phyloP scores from a whole-genome alignment of 371 early-diverging fungal species.

The Mortierella sp. region DNA sequence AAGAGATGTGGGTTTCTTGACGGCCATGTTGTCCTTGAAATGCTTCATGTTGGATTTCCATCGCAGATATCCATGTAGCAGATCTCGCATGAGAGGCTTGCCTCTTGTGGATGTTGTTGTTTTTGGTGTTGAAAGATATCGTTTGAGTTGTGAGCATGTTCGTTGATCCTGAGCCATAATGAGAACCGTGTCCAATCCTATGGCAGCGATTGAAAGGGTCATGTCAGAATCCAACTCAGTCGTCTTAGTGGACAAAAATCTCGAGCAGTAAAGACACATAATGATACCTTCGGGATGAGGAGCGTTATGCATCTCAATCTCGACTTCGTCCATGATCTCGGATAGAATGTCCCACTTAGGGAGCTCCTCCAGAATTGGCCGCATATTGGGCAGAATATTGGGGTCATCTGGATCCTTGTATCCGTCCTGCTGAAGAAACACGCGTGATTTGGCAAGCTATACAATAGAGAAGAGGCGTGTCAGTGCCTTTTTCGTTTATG shows the following conservation, averaged over 20 bases:
- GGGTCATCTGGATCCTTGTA: conserved; percentile 59
- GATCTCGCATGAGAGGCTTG: conserved; percentile 62
- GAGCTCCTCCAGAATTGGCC: conserved; percentile 86
- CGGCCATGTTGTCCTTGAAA: conserved; percentile 53
- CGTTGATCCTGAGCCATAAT: conserved; percentile 81
- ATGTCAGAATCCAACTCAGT: not conserved
- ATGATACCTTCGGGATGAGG: conserved; percentile 55
- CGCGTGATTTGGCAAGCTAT: conserved; percentile 73
- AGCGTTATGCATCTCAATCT: conserved; percentile 62
- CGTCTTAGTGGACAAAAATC: not conserved
- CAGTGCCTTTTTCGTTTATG: not conserved
- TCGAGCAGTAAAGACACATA: not conserved
- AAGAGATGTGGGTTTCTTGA: conserved; percentile 6
- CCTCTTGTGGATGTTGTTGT: conserved; percentile 34
- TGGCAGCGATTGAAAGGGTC: not conserved
- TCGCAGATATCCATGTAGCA: conserved; percentile 72
- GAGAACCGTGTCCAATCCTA: conserved; percentile 64
- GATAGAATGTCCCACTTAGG: conserved; percentile 92
- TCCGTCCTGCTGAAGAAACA: conserved; percentile 64
- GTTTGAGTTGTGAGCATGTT: conserved; percentile 75
- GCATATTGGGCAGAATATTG: conserved; percentile 70
- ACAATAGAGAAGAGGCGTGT: not conserved
- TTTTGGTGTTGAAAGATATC: conserved; percentile 61
- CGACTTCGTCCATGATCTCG: conserved; percentile 83
- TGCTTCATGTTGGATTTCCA: conserved; percentile 73